Evolutionary conservation across 2,329 filamentous ascomycete genomes (phyloP).

Genomic region (Exophiala sp.): DNA sequence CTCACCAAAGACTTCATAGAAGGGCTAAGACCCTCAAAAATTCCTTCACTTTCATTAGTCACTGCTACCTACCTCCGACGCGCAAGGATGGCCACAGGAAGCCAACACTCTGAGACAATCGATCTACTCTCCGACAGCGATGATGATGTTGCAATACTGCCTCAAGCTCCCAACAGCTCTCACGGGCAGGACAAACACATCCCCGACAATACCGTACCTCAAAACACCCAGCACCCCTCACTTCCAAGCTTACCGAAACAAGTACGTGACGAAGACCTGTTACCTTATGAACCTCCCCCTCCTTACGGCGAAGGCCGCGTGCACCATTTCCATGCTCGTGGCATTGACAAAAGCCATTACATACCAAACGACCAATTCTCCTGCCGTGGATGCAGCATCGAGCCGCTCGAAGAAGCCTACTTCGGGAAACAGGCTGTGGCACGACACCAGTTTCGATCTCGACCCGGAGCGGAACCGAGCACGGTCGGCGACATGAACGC

Average conservation of each 20-base stretch:
- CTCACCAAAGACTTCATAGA: neutral
- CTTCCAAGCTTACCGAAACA: neutral
- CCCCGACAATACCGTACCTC: neutral
- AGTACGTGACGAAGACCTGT: neutral
- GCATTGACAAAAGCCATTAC: neutral
- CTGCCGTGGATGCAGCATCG: neutral
- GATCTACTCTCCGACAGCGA: slow-evolving; percentile 8
- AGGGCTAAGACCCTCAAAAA: neutral
- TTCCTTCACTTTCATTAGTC: too few relatives aligned
- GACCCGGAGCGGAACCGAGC: neutral
- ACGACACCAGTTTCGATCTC: neutral
- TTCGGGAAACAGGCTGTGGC: neutral
- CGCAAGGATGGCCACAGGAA: neutral
- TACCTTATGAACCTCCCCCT: neutral
- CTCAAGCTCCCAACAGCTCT: neutral
- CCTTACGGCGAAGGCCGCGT: neutral
- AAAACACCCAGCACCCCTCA: neutral
- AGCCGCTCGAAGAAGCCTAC: neutral
- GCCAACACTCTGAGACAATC: neutral
- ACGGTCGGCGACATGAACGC: neutral
- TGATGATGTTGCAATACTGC: neutral
- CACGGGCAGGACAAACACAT: neutral
- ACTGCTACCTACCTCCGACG: neutral
- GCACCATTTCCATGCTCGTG: neutral
- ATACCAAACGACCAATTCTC: neutral